Evolutionary conservation across 2,329 filamentous ascomycete genomes (phyloP).

Genomic region (Pseudonectria buxi): DNA sequence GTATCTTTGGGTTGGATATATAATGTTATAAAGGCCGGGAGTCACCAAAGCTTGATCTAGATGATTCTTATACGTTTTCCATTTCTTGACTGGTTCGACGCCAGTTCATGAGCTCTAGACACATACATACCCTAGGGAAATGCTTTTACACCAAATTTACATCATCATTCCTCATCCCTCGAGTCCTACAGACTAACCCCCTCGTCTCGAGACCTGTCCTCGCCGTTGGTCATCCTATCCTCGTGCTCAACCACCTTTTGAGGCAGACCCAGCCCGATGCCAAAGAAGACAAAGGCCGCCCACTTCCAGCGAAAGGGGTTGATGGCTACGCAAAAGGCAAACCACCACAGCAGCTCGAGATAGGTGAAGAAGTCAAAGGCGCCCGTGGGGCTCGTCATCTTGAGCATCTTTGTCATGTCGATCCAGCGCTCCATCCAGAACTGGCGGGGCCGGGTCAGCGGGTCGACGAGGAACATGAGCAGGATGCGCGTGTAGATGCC

Average conservation of each 20-base stretch:
- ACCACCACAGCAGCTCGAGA: constrained; percentile 79
- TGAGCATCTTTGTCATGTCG: constrained; percentile 70
- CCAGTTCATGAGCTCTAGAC: no score
- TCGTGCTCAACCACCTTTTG: constrained; percentile 60
- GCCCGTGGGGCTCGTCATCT: constrained; percentile 60
- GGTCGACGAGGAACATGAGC: constrained; percentile 79
- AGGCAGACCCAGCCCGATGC: constrained; percentile 61
- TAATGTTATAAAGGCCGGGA: no score
- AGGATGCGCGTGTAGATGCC: constrained; percentile 83
- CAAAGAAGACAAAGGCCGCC: constrained; percentile 76
- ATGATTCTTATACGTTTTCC: no score
- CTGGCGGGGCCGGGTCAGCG: constrained; percentile 62
- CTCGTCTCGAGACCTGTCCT: constrained; percentile 20
- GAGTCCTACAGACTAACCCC: constrained; percentile 14
- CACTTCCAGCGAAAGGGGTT: constrained; percentile 91
- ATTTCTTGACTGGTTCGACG: no score
- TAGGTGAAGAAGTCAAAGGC: constrained; percentile 91
- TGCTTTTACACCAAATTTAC: no score
- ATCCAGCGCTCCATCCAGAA: constrained; percentile 83
- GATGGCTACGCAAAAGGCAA: constrained; percentile 66
- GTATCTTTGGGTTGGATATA: no score
- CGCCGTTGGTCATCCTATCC: constrained; percentile 51
- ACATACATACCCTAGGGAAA: no score
- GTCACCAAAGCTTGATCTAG: no score
- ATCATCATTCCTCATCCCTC: background rate